These are phyloP conservation scores for Nicotiana attenuata DNA, from an alignment of 257 asterid species.

Conservation along the genomic window DNA sequence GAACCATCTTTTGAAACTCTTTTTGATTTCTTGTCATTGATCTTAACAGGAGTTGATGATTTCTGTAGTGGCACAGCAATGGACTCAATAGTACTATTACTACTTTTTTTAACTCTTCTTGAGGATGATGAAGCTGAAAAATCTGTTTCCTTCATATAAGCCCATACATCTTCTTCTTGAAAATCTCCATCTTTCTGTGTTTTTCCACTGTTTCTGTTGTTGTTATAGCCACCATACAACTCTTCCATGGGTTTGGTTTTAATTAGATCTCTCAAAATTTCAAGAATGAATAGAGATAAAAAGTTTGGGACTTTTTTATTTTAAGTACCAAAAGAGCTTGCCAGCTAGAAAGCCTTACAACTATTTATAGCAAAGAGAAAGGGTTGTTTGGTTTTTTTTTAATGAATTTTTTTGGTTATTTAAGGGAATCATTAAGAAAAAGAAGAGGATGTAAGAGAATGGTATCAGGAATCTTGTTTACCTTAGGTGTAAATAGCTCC, in stretches of 20 bases:
- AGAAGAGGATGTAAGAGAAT: constrained; percentile 19
- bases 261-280: not conserved
- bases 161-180: constrained; percentile 49
- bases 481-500: constrained; percentile 7
- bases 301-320: not conserved
- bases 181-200: constrained; percentile 27
- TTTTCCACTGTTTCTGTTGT: constrained; percentile 7
- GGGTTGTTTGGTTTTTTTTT: not conserved
- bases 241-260: constrained; percentile 18
- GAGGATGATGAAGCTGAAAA: not conserved
- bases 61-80: not conserved
- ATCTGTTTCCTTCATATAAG: constrained; percentile 17
- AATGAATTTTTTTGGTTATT: not conserved
- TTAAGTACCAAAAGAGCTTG: not conserved
- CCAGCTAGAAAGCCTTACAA: not conserved
- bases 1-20: constrained; percentile 8
- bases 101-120: not conserved
- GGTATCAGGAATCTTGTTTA: constrained; percentile 28
- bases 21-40: constrained; percentile 16
- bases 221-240: not conserved
- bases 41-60: constrained; percentile 16
- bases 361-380: not conserved
- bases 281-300: not conserved
- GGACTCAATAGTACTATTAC: not conserved
- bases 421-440: not conserved